Base-by-base conservation (phyloP, 352 stramenopile species). In the Elongisporangium anandrum region DNA sequence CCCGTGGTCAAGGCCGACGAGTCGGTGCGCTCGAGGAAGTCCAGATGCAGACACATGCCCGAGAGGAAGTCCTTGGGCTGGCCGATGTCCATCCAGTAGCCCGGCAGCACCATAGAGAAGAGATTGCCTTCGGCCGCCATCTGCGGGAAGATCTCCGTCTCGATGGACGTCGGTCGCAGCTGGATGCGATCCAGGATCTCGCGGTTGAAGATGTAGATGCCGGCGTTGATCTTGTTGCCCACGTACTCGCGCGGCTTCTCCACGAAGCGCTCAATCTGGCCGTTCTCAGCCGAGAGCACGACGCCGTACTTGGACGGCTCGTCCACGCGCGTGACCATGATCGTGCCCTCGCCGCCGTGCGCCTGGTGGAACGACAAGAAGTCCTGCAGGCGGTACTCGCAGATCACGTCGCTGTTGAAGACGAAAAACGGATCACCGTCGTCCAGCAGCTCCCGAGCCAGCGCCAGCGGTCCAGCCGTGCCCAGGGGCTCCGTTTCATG, bases 51-150 rank as follows among this genome's bases (percentile, higher is more conserved):
- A 63, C 79, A 94, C 79, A 95, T 93, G 55, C 88, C 88, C 41
- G 85, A 77, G 9, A 97, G 61, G 52, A 94, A 97, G 64, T 97
- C 84, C 69, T 95, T 96, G 39, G 88, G 88, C 74, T 97, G 86
- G 13, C 88, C 88, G 45, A 97, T 92, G 52, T 97, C 88, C 83
- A 95, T 96, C 88, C 88, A 97, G 70, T 95, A 97, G 15, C 87
- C 88, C 2, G 79, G 79, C 50, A 97, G 61, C 50, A 88, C 70
- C 83, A 97, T 95, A 45, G 83, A 86, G 66, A 72, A 97, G 8
- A 97, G 57, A 54, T 93, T 89, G 45, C 83, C 84, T 50, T 97
- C 88, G 12, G 82, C 83, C 12, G 88, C 88, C 86, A 97, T 96
- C 54, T 90, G 81, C 24, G 88, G 88, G 64, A 97, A 97, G 39